A percentile compares a stretch with the other conserved stretches of the same genome.
Evolutionary conservation across 2,329 filamentous ascomycete genomes (phyloP).

Genomic region (Fusarium liriodendri): DNA sequence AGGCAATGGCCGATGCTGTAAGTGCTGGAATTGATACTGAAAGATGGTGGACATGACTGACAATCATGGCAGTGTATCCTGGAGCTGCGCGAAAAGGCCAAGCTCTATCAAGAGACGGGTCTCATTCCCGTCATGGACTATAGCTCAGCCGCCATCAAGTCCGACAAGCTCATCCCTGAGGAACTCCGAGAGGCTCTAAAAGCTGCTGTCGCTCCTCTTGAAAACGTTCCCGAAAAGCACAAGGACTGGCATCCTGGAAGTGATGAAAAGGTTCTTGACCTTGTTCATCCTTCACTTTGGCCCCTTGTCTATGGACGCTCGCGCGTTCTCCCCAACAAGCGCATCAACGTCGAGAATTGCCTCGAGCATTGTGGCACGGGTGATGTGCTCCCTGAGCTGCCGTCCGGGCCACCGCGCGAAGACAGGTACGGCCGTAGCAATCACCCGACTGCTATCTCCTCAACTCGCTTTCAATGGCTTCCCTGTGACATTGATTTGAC

Average conservation of each 20-base stretch:
- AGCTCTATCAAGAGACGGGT: slow-evolving; percentile 47
- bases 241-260: slow-evolving; percentile 48
- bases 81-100: slow-evolving; percentile 49
- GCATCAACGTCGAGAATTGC: slow-evolving; percentile 52
- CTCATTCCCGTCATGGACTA: slow-evolving; percentile 51
- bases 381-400: slow-evolving; percentile 37
- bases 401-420: background rate
- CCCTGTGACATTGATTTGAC: slow-evolving; percentile 61
- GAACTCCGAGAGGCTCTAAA: slow-evolving; percentile 52
- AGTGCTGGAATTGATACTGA: background rate
- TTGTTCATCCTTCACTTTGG: slow-evolving; percentile 39
- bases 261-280: slow-evolving; percentile 31
- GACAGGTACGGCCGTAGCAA: background rate
- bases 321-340: slow-evolving; percentile 48
- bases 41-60: slow-evolving; percentile 2
- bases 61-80: slow-evolving; percentile 42
- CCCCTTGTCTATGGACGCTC: slow-evolving; percentile 41
- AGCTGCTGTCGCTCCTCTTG: slow-evolving; percentile 57
- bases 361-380: slow-evolving; percentile 51
- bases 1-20: slow-evolving; percentile 47
- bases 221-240: slow-evolving; percentile 59
- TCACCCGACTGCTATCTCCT: background rate
- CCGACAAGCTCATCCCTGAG: slow-evolving; percentile 45
- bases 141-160: slow-evolving; percentile 48
- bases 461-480: slow-evolving; percentile 56